Percentiles rank a stretch among this genome's conserved stretches.
Conservation (phyloP, 2,329 filamentous ascomycete genomes). For the Ampelomyces quisqualis region DNA sequence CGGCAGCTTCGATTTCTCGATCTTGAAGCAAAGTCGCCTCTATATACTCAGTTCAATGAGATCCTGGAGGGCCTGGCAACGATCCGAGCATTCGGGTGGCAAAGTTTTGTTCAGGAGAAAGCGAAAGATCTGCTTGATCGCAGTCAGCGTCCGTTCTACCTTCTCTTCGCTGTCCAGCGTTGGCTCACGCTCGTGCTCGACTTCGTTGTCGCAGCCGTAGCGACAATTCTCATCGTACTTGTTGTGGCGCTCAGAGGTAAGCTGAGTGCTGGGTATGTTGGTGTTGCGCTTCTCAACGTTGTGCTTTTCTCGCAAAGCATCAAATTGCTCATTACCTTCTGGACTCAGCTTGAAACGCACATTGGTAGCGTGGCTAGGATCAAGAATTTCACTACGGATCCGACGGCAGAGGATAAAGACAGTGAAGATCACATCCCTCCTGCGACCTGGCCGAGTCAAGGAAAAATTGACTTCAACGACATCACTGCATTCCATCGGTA, state of each 20-base stretch:
- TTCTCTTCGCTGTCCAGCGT: constrained; percentile 49
- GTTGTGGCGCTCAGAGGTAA: constrained; percentile 40
- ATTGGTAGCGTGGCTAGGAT: constrained; percentile 59
- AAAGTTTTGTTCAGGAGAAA: constrained; percentile 42
- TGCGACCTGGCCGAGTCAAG: constrained; percentile 47
- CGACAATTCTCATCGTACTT: constrained; percentile 41
- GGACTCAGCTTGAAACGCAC: constrained; percentile 60
- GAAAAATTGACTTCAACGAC: constrained; percentile 48
- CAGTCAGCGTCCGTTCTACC: constrained; percentile 50
- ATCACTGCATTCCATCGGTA: constrained; percentile 51
- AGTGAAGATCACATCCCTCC: constrained; percentile 49
- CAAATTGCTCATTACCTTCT: constrained; percentile 53
- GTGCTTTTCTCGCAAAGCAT: constrained; percentile 56
- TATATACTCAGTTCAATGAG: constrained; percentile 56
- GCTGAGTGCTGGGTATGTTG: constrained; percentile 53
- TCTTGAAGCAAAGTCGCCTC: constrained; percentile 53
- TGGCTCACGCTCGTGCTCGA: constrained; percentile 49
- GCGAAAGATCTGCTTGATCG: constrained; percentile 43
- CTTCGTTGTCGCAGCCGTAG: constrained; percentile 45
- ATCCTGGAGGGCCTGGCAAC: constrained; percentile 52
- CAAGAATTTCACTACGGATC: constrained; percentile 53
- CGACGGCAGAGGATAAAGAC: constrained; percentile 54
- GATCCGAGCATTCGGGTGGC: constrained; percentile 56
- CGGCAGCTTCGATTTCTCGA: constrained; percentile 55
- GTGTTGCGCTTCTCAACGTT: constrained; percentile 56